Evolutionary conservation across 2,329 filamentous ascomycete species (phyloP).

Genomic region (Exophiala viscosa): DNA sequence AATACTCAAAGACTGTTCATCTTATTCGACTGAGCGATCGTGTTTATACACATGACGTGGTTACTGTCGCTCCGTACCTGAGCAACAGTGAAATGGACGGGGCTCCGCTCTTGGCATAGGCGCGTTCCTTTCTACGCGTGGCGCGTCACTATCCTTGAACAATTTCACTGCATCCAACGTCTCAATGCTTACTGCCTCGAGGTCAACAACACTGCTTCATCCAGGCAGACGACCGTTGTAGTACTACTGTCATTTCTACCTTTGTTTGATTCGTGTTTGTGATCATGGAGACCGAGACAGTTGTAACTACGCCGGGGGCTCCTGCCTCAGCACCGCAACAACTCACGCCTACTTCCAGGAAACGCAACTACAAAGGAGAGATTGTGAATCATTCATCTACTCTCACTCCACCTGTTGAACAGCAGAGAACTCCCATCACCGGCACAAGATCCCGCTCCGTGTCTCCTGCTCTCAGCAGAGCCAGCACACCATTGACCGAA

Average conservation of each 20-base stretch:
- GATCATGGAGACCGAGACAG: slow-evolving; percentile 5
- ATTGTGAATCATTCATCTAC: slow-evolving; percentile 5
- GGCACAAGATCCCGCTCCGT: slow-evolving; percentile 6
- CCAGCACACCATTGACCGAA: slow-evolving; percentile 21
- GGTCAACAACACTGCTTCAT: no score
- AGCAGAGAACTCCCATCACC: slow-evolving; percentile 6
- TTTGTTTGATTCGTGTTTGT: neutral
- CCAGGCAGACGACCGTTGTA: neutral
- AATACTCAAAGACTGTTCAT: no score
- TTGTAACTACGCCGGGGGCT: slow-evolving; percentile 1
- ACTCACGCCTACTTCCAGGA: slow-evolving; percentile 18
- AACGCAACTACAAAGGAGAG: slow-evolving; percentile 20
- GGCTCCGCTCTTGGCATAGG: no score
- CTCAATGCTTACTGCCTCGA: no score
- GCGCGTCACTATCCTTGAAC: no score
- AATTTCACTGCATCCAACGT: no score
- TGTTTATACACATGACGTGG: no score
- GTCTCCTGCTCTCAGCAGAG: slow-evolving; percentile 13
- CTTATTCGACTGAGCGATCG: no score
- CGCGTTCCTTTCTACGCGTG: no score
- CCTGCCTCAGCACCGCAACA: slow-evolving; percentile 14
- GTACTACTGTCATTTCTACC: neutral
- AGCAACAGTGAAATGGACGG: no score
- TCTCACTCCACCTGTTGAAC: slow-evolving; percentile 3
- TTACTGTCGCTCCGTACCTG: no score